These are phyloP conservation scores for Quercus glauca DNA, from an alignment of 306 rosid species.

Conservation along the genomic window DNA sequence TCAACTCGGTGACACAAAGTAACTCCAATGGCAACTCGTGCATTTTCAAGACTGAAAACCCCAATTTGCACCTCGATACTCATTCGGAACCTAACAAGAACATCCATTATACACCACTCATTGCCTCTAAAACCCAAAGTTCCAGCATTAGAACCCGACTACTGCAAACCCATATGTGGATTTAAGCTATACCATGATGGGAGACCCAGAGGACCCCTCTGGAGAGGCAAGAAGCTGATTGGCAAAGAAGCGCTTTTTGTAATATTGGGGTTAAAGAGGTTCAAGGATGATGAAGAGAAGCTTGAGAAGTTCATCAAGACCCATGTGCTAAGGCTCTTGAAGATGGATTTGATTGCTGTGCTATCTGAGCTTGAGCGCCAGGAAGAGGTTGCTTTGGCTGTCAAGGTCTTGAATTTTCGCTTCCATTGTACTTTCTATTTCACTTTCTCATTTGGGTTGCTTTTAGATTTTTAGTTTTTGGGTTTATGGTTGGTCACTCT, in stretches of 20 bases:
- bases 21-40: conserved; percentile 50
- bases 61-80: conserved; percentile 28
- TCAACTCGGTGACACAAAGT: not conserved
- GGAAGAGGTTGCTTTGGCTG: conserved; percentile 77
- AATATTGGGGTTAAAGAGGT: conserved; percentile 70
- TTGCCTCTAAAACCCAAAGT: conserved; percentile 10
- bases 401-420: conserved; percentile 43
- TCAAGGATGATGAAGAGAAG: conserved; percentile 69
- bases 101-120: conserved; percentile 5
- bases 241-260: conserved; percentile 90
- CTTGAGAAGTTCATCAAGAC: conserved; percentile 62
- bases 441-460: not conserved
- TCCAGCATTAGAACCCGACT: conserved; percentile 19
- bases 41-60: conserved; percentile 37
- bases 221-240: conserved; percentile 86
- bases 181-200: conserved; percentile 82
- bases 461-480: not conserved
- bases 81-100: conserved; percentile 18
- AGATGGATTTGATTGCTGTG: conserved; percentile 78
- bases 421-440: not conserved
- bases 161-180: conserved; percentile 16
- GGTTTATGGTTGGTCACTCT: not conserved
- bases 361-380: conserved; percentile 93
- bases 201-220: conserved; percentile 95
- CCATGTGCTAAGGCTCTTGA: conserved; percentile 73